Conservation (phyloP, 2,329 filamentous ascomycete genomes). For the Hypoxylon sp. region DNA sequence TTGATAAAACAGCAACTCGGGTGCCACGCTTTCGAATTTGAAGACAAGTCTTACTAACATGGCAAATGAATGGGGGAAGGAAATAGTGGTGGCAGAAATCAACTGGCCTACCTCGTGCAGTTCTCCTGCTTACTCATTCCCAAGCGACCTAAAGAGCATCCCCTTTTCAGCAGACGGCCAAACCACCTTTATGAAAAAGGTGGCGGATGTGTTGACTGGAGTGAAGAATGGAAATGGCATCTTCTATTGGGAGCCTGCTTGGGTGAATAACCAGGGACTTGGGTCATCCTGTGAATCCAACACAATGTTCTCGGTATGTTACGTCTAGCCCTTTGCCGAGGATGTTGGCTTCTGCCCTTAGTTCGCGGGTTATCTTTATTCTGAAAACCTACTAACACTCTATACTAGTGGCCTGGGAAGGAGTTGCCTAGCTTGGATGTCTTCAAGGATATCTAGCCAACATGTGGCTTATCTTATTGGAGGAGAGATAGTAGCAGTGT, state of each 20-base stretch:
- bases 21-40: slow-evolving; percentile 72
- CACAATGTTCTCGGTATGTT: slow-evolving; percentile 68
- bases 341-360: neutral
- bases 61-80: slow-evolving; percentile 73
- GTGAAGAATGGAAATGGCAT: slow-evolving; percentile 71
- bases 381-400: slow-evolving; percentile 9
- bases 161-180: slow-evolving; percentile 76
- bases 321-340: neutral
- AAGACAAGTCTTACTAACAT: slow-evolving; percentile 71
- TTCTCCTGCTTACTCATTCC: slow-evolving; percentile 71
- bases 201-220: slow-evolving; percentile 69
- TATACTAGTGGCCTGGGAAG: slow-evolving; percentile 61
- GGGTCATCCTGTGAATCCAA: slow-evolving; percentile 77
- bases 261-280: slow-evolving; percentile 75
- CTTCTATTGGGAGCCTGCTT: slow-evolving; percentile 83
- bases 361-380: too few relatives aligned
- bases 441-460: slow-evolving; percentile 64
- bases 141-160: slow-evolving; percentile 71
- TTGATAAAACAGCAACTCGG: slow-evolving; percentile 57
- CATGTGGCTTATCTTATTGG: neutral
- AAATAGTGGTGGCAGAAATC: slow-evolving; percentile 78
- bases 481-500: slow-evolving; percentile 1
- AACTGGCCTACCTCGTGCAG: slow-evolving; percentile 79
- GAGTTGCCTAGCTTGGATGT: slow-evolving; percentile 71
- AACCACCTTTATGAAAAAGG: slow-evolving; percentile 70